Evolutionary conservation across 768 basidiomycete species (phyloP).

Genomic region (Russula abietina): DNA sequence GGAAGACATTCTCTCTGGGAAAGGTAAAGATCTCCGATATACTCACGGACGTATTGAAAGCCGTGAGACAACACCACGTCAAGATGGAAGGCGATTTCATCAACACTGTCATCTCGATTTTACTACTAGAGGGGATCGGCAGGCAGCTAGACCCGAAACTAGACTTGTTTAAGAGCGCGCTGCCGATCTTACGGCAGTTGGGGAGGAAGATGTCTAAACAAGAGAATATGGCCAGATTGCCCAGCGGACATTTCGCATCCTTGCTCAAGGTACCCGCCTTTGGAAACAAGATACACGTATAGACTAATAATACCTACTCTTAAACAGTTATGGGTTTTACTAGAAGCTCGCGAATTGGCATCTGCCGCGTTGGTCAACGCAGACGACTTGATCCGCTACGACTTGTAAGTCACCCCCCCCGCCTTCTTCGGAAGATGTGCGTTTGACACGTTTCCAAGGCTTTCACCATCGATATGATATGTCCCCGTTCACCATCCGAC

Average conservation of each 20-base stretch:
- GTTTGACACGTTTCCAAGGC: constrained; percentile 35
- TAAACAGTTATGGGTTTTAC: constrained; percentile 79
- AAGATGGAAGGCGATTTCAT: constrained; percentile 99
- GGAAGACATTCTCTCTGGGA: constrained; percentile 95
- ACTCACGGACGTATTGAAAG: constrained; percentile 78
- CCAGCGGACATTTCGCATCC: constrained; percentile 69
- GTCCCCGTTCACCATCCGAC: background rate
- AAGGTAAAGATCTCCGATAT: constrained; percentile 95
- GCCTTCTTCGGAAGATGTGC: background rate
- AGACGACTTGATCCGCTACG: constrained; percentile 83
- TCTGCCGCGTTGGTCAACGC: constrained; percentile 70
- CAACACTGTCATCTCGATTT: constrained; percentile 92
- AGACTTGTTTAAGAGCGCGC: constrained; percentile 91
- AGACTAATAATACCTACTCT: constrained; percentile 14
- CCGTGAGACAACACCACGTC: constrained; percentile 88
- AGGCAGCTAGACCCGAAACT: constrained; percentile 85
- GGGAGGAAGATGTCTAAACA: constrained; percentile 86
- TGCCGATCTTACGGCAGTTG: constrained; percentile 89
- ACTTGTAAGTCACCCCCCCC: constrained; percentile 54
- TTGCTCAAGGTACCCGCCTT: constrained; percentile 72
- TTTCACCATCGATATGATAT: constrained; percentile 43
- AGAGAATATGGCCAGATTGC: constrained; percentile 55
- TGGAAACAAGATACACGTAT: background rate
- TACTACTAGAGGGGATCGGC: constrained; percentile 94
- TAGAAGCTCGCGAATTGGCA: constrained; percentile 87